Conservation (phyloP, 495 filamentous ascomycete species). For the Jackrogersella minutella region DNA sequence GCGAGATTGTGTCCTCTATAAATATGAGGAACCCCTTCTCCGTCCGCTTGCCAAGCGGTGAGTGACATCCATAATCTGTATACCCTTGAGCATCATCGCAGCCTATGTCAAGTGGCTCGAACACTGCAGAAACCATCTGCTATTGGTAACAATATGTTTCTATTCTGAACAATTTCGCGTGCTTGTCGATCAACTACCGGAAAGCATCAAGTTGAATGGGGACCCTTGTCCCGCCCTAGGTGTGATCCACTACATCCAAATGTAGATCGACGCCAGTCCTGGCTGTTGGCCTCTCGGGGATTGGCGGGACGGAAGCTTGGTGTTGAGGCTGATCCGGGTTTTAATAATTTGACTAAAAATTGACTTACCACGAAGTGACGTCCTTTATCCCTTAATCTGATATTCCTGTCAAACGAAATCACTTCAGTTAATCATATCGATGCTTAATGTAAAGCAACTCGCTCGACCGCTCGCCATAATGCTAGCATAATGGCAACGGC, state of each 20-base stretch:
- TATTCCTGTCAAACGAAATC: neutral
- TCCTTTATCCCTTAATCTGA: conserved; percentile 10
- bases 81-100: conserved; percentile 9
- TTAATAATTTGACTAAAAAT: neutral
- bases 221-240: conserved; percentile 17
- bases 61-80: neutral
- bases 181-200: conserved; percentile 29
- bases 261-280: conserved; percentile 33
- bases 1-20: conserved; percentile 17
- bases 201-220: conserved; percentile 14
- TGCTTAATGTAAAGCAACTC: neutral
- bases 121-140: conserved; percentile 1
- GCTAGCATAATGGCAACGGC: conserved; percentile 6
- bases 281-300: neutral
- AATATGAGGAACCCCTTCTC: conserved; percentile 1
- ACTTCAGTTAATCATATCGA: neutral
- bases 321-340: conserved; percentile 23
- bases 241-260: conserved; percentile 21
- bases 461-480: neutral
- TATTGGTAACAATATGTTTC: conserved; percentile 23
- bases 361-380: conserved; percentile 10
- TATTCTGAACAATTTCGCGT: conserved; percentile 38
- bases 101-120: neutral
- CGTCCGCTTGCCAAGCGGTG: conserved; percentile 10
- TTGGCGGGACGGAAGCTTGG: neutral